Evolutionary conservation across 1,139 yeast species (phyloP).

Genomic region (Yamadazyma aaseri): DNA sequence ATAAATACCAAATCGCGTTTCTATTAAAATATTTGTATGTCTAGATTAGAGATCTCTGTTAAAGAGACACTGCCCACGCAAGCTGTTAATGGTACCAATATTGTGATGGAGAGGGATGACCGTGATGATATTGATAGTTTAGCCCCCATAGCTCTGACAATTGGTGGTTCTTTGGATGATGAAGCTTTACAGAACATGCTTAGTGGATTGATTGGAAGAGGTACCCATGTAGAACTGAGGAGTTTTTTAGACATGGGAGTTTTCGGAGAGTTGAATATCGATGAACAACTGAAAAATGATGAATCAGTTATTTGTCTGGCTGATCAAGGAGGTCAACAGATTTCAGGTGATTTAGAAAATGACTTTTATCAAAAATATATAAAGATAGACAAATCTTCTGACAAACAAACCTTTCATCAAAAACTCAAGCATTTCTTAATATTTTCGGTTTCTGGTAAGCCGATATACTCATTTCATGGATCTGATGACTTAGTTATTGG

Average conservation of each 20-base stretch:
- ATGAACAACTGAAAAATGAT: too few species aligned
- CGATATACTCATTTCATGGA: conserved; percentile 81
- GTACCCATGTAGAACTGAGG: background rate
- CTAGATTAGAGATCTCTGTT: background rate
- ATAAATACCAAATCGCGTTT: background rate
- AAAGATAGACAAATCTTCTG: conserved; percentile 22
- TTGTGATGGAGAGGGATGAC: background rate
- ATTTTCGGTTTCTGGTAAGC: conserved; percentile 91
- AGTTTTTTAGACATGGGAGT: background rate
- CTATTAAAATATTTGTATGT: conserved; percentile 1
- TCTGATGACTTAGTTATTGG: conserved; percentile 68
- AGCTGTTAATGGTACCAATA: conserved; percentile 10
- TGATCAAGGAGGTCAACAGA: too few species aligned
- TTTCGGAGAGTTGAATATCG: too few species aligned
- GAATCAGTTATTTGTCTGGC: too few species aligned
- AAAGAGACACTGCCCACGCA: conserved; percentile 5
- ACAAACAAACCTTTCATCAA: conserved; percentile 32
- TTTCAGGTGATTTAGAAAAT: background rate
- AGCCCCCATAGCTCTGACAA: conserved; percentile 6
- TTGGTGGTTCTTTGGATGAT: conserved; percentile 18
- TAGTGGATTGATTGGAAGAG: conserved; percentile 20
- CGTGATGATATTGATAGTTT: conserved; percentile 1
- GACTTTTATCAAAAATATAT: background rate
- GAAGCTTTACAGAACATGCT: conserved; percentile 29
- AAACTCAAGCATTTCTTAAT: conserved; percentile 72